phyloP scores from a whole-genome alignment of 306 rosid genomes.

The Casuarina glauca region DNA sequence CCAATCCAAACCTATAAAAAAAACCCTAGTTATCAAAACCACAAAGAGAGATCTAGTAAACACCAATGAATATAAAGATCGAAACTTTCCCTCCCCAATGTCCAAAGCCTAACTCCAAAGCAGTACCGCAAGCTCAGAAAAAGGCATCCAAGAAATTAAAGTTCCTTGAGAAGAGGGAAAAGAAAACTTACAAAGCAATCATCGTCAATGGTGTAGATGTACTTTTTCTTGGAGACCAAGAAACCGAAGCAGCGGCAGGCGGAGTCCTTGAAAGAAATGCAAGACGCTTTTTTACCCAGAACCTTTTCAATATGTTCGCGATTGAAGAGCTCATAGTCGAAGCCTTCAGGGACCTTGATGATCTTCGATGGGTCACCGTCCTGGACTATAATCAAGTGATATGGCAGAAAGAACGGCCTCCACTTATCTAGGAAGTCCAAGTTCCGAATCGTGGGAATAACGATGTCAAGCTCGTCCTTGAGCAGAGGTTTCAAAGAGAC shows the following conservation, averaged over 20 bases:
- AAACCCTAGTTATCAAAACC: neutral
- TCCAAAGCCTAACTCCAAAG: constrained; percentile 11
- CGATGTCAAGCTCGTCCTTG: constrained; percentile 77
- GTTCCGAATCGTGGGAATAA: constrained; percentile 80
- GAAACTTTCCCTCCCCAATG: neutral
- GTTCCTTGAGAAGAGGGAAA: neutral
- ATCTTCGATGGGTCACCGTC: constrained; percentile 74
- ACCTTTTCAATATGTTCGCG: constrained; percentile 58
- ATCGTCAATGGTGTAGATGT: constrained; percentile 82
- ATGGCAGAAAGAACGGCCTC: constrained; percentile 67
- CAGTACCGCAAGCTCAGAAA: neutral
- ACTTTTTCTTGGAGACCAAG: constrained; percentile 75
- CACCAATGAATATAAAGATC: constrained; percentile 9
- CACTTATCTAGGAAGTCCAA: constrained; percentile 76
- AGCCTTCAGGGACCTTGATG: constrained; percentile 71
- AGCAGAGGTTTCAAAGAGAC: constrained; percentile 46
- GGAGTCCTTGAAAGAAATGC: constrained; percentile 89
- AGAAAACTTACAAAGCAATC: constrained; percentile 71
- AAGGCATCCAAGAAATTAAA: neutral
- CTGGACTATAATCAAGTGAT: constrained; percentile 83
- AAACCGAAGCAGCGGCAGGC: constrained; percentile 83
- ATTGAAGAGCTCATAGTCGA: constrained; percentile 69
- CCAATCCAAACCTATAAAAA: neutral
- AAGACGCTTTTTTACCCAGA: constrained; percentile 59
- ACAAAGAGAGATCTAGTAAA: neutral